Evolutionary conservation across 2,329 filamentous ascomycete genomes (phyloP), one percentile per base, ranked within the genome.

Genomic region (Aspergillus ruber): DNA sequence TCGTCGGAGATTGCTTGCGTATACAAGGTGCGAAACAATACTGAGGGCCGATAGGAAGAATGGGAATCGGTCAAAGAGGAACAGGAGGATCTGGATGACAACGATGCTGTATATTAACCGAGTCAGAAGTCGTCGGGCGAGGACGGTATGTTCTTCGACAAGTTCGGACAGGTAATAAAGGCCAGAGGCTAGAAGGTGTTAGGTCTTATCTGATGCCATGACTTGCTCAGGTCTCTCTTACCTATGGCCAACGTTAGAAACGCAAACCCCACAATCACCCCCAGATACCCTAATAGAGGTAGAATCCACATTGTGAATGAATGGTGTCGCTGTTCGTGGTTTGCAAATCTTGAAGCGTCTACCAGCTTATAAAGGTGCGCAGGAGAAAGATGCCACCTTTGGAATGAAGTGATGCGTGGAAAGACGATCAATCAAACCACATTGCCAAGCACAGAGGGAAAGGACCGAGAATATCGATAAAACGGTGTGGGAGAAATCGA

Each of bases 151-250:
- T 69, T 98, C 93, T 72, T 98, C 93, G 51, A 98, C 93, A 12
- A 97, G 83, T 69, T 98, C 93, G 20, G 91, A 96, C 46, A 98
- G 85, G 69, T 98, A 98, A 74, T 98, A 98, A 21, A 98, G 83
- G 33, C 93, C 93, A n/a, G 90, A 96, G 35, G 93, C 93, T 88
- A 61, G 42, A 51, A 41, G 27, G 6, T 32, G n/a, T 44, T 54
- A 48, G 42, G 44, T 42, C 13, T 12, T n/a, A 45, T 43, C 36
- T 21, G 10, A 44, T 50, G 36, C 23, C 13, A 29, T 36, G 32
- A 45, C 48, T 45, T 56, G n/a, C 9, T 15, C 44, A 23, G 45
- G 45, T 32, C 7, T 15, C 20, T 41, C 70, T 42, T 78, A 88
- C 86, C 87, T 64, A 98, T 97, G 48, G 91, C 90, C 52, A 98